A percentile compares a stretch with the other conserved stretches of the same genome.
phyloP scores from a whole-genome alignment of 192 early-diverging fungal genomes.

The Ambispora gerdemannii region DNA sequence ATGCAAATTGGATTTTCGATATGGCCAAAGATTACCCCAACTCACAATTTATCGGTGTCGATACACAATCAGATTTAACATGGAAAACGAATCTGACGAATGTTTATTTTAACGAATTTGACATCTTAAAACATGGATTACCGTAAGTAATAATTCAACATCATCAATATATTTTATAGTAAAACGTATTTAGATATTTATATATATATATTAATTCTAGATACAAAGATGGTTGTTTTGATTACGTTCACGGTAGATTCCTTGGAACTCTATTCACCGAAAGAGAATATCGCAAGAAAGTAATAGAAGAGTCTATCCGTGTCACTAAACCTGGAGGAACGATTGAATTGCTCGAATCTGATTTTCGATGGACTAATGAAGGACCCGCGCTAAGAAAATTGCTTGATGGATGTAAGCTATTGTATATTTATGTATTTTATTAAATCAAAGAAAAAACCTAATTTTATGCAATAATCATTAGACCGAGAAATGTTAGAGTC shows the following conservation, averaged over 20 bases:
- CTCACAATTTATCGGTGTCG: background rate
- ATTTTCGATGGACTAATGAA: slow-evolving; percentile 2
- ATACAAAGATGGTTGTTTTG: background rate
- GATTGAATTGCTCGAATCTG: slow-evolving; percentile 34
- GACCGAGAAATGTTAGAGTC: background rate
- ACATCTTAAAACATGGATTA: background rate
- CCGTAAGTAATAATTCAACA: background rate
- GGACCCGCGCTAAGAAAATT: background rate
- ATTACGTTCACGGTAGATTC: background rate
- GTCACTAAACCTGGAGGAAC: slow-evolving; percentile 36
- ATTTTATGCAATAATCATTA: no score
- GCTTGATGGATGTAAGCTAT: background rate
- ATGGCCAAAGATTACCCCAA: background rate
- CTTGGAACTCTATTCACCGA: background rate
- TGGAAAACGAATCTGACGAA: background rate
- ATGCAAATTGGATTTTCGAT: background rate
- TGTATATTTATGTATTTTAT: background rate
- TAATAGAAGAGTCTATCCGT: slow-evolving; percentile 30
- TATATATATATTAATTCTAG: background rate
- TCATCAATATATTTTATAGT: background rate
- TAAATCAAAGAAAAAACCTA: background rate
- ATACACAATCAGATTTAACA: background rate
- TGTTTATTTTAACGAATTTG: background rate
- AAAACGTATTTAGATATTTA: background rate
- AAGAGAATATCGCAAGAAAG: background rate